Percentiles rank a stretch among this genome's conserved stretches.
phyloP scores from a whole-genome alignment of 2,329 filamentous ascomycete genomes.

The Metarhizium guizhouense region DNA sequence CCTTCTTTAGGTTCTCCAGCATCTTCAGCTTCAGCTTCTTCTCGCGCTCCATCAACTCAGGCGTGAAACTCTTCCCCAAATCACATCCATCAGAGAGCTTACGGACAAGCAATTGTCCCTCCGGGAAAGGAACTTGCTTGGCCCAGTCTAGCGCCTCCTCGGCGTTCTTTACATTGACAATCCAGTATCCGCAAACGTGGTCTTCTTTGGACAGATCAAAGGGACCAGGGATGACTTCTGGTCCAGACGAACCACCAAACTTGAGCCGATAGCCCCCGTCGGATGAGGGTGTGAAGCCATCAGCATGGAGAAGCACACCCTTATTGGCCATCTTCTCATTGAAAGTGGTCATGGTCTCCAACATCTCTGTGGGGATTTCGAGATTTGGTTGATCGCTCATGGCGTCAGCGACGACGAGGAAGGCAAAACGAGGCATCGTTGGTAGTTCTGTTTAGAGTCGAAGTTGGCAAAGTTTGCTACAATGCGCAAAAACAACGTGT shows the following conservation, averaged over 20 bases:
- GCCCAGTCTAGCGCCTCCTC: conserved; percentile 23
- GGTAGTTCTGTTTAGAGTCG: background rate
- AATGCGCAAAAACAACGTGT: background rate
- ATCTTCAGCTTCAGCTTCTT: conserved; percentile 7
- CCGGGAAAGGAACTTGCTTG: conserved; percentile 18
- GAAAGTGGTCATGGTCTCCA: conserved; percentile 17
- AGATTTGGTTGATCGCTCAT: conserved; percentile 12
- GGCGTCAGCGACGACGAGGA: conserved; percentile 19
- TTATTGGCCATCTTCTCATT: conserved; percentile 18
- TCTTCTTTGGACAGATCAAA: conserved; percentile 17
- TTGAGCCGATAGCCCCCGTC: conserved; percentile 17
- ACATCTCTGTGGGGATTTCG: conserved; percentile 11
- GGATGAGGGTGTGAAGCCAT: conserved; percentile 17
- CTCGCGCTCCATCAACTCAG: conserved; percentile 9
- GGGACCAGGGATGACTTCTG: conserved; percentile 17
- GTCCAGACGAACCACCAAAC: conserved; percentile 12
- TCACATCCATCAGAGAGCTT: conserved; percentile 15
- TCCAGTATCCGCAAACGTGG: conserved; percentile 22
- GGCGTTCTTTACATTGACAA: conserved; percentile 17
- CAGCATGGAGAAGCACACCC: conserved; percentile 18
- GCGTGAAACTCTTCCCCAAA: conserved; percentile 10
- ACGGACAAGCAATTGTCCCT: conserved; percentile 16
- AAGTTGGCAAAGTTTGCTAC: background rate
- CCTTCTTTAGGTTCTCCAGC: conserved; percentile 3
- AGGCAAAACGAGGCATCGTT: conserved; percentile 20